phyloP scores from a whole-genome alignment of 163 green algal genomes.

The Prototheca wickerhamii region DNA sequence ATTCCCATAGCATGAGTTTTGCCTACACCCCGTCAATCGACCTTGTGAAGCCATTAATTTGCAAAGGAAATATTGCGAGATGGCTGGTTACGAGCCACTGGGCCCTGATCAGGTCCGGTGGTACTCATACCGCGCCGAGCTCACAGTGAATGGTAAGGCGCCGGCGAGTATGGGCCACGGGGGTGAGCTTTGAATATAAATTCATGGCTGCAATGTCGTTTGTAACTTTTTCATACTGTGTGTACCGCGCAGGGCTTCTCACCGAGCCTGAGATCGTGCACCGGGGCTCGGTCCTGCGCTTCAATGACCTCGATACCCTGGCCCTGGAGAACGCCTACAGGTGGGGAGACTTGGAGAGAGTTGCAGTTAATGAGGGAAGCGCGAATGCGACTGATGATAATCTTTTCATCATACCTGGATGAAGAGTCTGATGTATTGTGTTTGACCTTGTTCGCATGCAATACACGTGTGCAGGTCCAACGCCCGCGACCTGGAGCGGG shows the following conservation, averaged over 20 bases:
- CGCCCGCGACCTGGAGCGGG: constrained; percentile 33
- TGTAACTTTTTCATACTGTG: neutral
- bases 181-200: neutral
- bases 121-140: constrained; percentile 26
- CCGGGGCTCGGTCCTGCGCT: constrained; percentile 33
- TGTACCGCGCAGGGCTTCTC: constrained; percentile 1
- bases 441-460: too few relatives aligned
- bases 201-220: neutral
- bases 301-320: constrained; percentile 32
- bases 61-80: neutral
- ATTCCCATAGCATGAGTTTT: too few relatives aligned
- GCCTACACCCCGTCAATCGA: too few relatives aligned
- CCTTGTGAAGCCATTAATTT: neutral
- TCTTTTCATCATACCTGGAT: too few relatives aligned
- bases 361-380: too few relatives aligned
- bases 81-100: neutral
- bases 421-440: too few relatives aligned
- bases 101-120: constrained; percentile 15
- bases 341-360: neutral
- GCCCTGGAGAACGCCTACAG: constrained; percentile 32
- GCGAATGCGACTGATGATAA: too few relatives aligned
- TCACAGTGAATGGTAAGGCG: constrained; percentile 8
- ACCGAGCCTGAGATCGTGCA: constrained; percentile 24
- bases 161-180: neutral
- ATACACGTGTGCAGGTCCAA: too few relatives aligned